Base-by-base conservation (phyloP, 2,329 filamentous ascomycete genomes). In the Aspergillus terreus region DNA sequence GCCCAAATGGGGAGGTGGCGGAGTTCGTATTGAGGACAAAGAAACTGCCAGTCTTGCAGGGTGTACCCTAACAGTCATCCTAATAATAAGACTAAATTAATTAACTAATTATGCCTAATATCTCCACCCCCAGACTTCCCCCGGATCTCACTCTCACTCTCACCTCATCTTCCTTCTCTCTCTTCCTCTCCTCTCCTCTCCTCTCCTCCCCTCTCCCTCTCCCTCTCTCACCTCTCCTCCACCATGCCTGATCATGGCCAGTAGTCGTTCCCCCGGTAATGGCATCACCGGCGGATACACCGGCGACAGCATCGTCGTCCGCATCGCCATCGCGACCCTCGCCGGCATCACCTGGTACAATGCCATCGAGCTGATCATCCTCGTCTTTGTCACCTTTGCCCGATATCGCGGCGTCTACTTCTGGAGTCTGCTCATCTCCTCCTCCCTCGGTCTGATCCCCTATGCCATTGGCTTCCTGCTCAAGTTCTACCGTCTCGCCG, bases 311-410 rank as follows among this genome's bases (percentile, higher is more conserved):
- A 58, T 73, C 47, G 68, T 64, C 11, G 60, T 72, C 52, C 64
- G 73, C 49, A 72, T 76, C 54, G 64, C 70, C 49, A 76, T 78
- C 54, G 72, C 70, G 7, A 73, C 74, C 9, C 72, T 80, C 50
- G 69, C 75, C 14, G 75, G 70, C 6, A 66, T 80, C 42, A 70
- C 76, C 35, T 75, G 74, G 69, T 80, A 79, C 59, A 79, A 78
- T 56, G 74, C 74, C 42, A 62, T 78, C 43, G 77, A 79, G 52
- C 71, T 80, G 25, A 66, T 75, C 51, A 66, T 78, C 40, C 71
- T 78, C 42, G 68, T 78, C 50, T 77, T 77, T 47, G 70, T 74
- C 53, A 78, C 75, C 5, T 80, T 80, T 56, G 71, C 69, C 41
- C 64, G 68, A 47, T 76, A 73, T 45, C 66, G 62, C 25, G 75